Evolutionary conservation across 1,284 basidiomycete genomes (phyloP), one percentile per base, ranked within the genome.

Genomic region (Cryptococcus sp.): DNA sequence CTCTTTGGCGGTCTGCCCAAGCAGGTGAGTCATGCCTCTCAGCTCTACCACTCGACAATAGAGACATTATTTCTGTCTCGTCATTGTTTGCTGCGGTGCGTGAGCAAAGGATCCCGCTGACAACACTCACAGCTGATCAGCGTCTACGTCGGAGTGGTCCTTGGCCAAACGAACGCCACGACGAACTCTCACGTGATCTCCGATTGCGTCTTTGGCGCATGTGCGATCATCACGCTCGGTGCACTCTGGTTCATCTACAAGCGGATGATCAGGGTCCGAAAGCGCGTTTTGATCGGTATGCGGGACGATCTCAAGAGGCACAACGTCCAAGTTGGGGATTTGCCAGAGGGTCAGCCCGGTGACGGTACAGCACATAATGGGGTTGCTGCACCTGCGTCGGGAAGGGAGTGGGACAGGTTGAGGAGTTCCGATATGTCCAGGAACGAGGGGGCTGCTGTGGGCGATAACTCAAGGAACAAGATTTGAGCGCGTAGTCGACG

Each of bases 1-100:
- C 59, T 72, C 11, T 57, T 79, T 16, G 55, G 76, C 11, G 70
- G 76, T 5, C 56, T 80, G n/a, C 79, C 79, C 0, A 80, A 80
- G 56, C 78, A 79, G 56, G 62, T 67, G 19, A 54, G 61, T 53
- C 38, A 13, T 16, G 25, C 41, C 22, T 39, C 10, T 35, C 31
- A 10, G 31, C 31, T 35, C 10, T 35, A 6, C n/a, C n/a, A n/a
- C n/a, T n/a, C n/a, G n/a, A n/a, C n/a, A n/a, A n/a, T n/a, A n/a
- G n/a, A n/a, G n/a, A n/a, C n/a, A n/a, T n/a, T n/a, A n/a, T n/a
- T n/a, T n/a, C n/a, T n/a, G n/a, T n/a, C n/a, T n/a, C n/a, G n/a
- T n/a, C n/a, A n/a, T n/a, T n/a, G n/a, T n/a, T n/a, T n/a, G n/a
- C 13, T 35, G 2, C 8, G 13, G 31, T 8, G 31, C 8, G 7